A percentile compares a stretch with the other conserved stretches of the same genome.
These are phyloP conservation scores for Pseudevernia furfuracea DNA, from an alignment of 495 filamentous ascomycete genomes.

Conservation along the genomic window DNA sequence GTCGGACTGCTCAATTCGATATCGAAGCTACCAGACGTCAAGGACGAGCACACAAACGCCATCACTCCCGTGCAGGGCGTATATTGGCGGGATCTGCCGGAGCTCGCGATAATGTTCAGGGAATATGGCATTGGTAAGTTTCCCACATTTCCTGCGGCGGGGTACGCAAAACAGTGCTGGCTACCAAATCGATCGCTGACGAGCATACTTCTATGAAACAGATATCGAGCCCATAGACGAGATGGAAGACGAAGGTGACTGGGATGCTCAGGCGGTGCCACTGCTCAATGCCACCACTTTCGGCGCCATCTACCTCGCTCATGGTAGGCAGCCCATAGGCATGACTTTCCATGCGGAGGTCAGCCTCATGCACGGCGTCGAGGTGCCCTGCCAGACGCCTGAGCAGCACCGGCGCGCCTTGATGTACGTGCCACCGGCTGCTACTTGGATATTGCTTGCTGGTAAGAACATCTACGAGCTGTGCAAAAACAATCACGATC, in stretches of 20 bases:
- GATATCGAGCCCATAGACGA: conserved; percentile 7
- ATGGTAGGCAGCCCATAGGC: conserved; percentile 13
- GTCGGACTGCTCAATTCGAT: conserved; percentile 9
- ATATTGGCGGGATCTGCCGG: conserved; percentile 17
- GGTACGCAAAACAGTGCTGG: background rate
- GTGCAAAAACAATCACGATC: conserved; percentile 17
- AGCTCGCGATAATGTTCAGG: conserved; percentile 11
- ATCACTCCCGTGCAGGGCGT: background rate
- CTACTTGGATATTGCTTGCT: conserved; percentile 28
- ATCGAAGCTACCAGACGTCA: conserved; percentile 10
- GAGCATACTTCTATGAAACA: background rate
- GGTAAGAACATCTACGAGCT: conserved; percentile 20
- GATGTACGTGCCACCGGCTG: conserved; percentile 11
- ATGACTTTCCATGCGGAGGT: conserved; percentile 17
- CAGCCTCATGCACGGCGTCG: conserved; percentile 10
- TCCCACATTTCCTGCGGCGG: background rate
- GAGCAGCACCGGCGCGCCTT: conserved; percentile 11
- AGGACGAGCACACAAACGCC: background rate
- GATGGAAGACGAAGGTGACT: conserved; percentile 3
- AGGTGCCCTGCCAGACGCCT: conserved; percentile 14
- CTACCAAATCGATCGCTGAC: background rate
- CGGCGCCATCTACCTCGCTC: conserved; percentile 13
- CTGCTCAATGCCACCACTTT: conserved; percentile 10
- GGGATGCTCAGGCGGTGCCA: background rate
- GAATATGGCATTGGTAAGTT: conserved; percentile 9